Base-by-base conservation (phyloP, 2,329 filamentous ascomycete species). In the Chalaropsis thielavioides region DNA sequence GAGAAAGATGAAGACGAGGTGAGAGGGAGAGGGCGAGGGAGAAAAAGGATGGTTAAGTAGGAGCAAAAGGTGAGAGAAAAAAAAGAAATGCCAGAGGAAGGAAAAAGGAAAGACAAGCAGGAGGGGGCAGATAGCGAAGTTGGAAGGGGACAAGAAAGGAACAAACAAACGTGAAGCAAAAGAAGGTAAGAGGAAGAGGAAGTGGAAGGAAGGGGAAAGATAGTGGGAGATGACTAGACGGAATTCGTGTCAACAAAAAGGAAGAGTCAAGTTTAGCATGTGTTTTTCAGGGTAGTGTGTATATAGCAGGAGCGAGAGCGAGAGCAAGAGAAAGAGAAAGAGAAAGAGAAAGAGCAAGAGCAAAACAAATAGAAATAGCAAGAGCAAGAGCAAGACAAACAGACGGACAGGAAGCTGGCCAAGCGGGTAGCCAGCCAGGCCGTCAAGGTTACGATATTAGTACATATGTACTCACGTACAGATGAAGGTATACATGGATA, bases 31-130 rank as follows among this genome's bases (percentile, higher is more conserved):
- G 46, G 49, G 35, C 31, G 40, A 41, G 17, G 22, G 24, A 27
- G 15, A 51, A 24, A 24, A 38, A 8, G 35, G 35, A 38, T 4
- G 35, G 35, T 1, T 38, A 65, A 59, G 31, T 41, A 59, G 24
- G 17, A 43, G 40, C 3, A 24, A 19, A 11, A 27, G 24, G 19
- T 27, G 38, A 41, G 22, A 62, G 35, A 61, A 65, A 22, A 22
- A 3, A 46, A 43, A 61, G 24, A 27, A 10, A 51, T 11, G n/a
- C 27, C 11, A 27, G 27, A 24, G 58, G 56, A 41, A 58, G 65
- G n/a, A 15, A 49, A 62, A 68, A 56, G 43, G 58, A 56, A 38
- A 56, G 44, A 67, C 43, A 22, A 63, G 61, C 46, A 46, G 3
- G 6, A 43, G 27, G 24, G 43, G 3, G 31, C 31, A 31, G 31